Evolutionary conservation across 768 basidiomycete species (phyloP).

Genomic region (Rubroboletus pulcherrimus): DNA sequence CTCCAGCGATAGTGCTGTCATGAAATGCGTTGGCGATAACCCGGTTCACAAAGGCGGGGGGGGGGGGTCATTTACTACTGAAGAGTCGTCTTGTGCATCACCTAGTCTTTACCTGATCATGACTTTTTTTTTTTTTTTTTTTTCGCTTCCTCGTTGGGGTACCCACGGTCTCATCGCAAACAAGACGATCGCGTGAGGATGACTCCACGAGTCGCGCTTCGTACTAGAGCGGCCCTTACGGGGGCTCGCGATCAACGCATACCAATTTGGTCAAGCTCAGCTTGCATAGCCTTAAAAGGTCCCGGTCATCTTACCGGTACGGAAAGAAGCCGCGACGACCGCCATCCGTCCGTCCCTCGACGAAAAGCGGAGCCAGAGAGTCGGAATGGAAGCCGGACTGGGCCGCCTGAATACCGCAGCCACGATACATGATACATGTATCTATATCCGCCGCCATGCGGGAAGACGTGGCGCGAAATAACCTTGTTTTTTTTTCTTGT

Average conservation of each 20-base stretch:
- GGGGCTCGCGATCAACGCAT: background rate
- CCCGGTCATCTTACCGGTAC: background rate
- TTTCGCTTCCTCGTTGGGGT: background rate
- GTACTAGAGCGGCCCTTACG: background rate
- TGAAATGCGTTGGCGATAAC: background rate
- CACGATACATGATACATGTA: no score
- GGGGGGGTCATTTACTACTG: background rate
- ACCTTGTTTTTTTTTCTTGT: no score
- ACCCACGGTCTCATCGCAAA: slow-evolving; percentile 2
- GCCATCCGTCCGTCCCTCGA: slow-evolving; percentile 6
- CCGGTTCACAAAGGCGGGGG: background rate
- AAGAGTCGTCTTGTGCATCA: background rate
- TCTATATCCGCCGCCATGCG: no score
- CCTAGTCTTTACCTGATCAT: background rate
- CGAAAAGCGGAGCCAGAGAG: slow-evolving; percentile 7
- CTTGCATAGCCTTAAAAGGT: background rate
- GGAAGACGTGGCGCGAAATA: no score
- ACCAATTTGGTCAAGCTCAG: background rate
- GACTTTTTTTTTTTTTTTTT: no score
- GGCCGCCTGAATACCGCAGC: slow-evolving; percentile 8
- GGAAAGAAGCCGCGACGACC: background rate
- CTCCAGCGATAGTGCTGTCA: no score
- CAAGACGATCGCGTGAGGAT: background rate
- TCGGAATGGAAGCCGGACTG: slow-evolving; percentile 1
- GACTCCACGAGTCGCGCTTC: background rate